Evolutionary conservation across 2,329 filamentous ascomycete genomes (phyloP).

Genomic region (Monosporascus sp.): DNA sequence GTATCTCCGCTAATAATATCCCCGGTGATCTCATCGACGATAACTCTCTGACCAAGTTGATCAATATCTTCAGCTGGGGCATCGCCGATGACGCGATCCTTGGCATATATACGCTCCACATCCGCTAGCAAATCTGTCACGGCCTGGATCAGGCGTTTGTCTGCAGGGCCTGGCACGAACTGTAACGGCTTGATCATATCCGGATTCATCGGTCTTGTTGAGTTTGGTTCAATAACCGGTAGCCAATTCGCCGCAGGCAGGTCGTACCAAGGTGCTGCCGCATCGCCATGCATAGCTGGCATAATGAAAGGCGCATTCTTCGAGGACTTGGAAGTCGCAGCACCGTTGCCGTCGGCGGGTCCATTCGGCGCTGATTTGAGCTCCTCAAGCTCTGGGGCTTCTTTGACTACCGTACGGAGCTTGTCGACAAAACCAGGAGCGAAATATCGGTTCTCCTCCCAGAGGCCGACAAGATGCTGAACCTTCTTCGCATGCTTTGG

Average conservation of each 20-base stretch:
- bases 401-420: conserved; percentile 54
- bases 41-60: conserved; percentile 65
- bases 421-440: conserved; percentile 46
- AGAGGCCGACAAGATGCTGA: conserved; percentile 59
- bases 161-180: conserved; percentile 63
- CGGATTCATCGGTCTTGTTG: conserved; percentile 67
- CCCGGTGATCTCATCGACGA: conserved; percentile 61
- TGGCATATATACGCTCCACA: conserved; percentile 63
- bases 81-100: conserved; percentile 39
- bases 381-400: conserved; percentile 24
- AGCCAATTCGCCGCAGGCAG: conserved; percentile 78
- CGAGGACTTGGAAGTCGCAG: conserved; percentile 30
- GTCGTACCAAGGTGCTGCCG: conserved; percentile 71
- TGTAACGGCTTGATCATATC: conserved; percentile 67
- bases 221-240: conserved; percentile 72
- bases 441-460: conserved; percentile 66
- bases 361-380: conserved; percentile 11
- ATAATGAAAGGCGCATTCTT: conserved; percentile 64
- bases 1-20: conserved; percentile 63
- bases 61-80: conserved; percentile 60
- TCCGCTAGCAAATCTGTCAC: conserved; percentile 68
- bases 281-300: conserved; percentile 73
- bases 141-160: conserved; percentile 59
- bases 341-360: conserved; percentile 16
- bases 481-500: conserved; percentile 65